A percentile compares a stretch with the other conserved stretches of the same genome.
Conservation (phyloP, 164 flowering plant species). For the Magnolia officinalis region DNA sequence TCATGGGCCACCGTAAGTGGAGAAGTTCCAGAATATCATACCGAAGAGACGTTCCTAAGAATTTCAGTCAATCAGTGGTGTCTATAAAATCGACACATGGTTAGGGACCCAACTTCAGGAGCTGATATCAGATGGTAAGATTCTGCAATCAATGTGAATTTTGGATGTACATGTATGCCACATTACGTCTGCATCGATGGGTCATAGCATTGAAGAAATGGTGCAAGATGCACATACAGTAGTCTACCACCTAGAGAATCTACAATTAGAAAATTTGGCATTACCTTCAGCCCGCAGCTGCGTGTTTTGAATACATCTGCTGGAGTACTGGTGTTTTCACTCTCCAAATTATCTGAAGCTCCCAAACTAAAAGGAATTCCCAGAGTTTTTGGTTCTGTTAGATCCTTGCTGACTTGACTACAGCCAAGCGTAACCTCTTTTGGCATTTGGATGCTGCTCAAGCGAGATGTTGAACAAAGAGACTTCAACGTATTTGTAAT, state of each 20-base stretch:
- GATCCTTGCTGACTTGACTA: constrained; percentile 1
- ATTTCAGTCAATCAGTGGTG: too few relatives aligned
- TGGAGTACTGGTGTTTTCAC: constrained; percentile 26
- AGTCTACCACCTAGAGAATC: background rate
- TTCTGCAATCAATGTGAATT: too few relatives aligned
- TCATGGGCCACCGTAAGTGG: too few relatives aligned
- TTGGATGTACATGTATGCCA: too few relatives aligned
- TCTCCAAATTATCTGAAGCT: constrained; percentile 20
- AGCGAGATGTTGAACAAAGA: constrained; percentile 35
- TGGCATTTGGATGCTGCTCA: constrained; percentile 13
- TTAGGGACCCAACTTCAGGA: too few relatives aligned
- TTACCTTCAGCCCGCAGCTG: constrained; percentile 54
- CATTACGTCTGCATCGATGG: too few relatives aligned
- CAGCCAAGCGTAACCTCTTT: constrained; percentile 1
- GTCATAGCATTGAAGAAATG: too few relatives aligned
- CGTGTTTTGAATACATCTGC: constrained; percentile 28
- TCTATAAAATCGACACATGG: too few relatives aligned
- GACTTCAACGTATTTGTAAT: constrained; percentile 45
- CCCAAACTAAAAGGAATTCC: constrained; percentile 6
- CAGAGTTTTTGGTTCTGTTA: constrained; percentile 30
- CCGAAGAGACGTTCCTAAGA: too few relatives aligned
- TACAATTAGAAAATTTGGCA: background rate
- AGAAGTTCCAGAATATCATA: too few relatives aligned
- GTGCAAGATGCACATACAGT: too few relatives aligned
- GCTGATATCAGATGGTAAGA: too few relatives aligned